phyloP scores from a whole-genome alignment of 352 stramenopile species.

The Phytophthora lateralis region DNA sequence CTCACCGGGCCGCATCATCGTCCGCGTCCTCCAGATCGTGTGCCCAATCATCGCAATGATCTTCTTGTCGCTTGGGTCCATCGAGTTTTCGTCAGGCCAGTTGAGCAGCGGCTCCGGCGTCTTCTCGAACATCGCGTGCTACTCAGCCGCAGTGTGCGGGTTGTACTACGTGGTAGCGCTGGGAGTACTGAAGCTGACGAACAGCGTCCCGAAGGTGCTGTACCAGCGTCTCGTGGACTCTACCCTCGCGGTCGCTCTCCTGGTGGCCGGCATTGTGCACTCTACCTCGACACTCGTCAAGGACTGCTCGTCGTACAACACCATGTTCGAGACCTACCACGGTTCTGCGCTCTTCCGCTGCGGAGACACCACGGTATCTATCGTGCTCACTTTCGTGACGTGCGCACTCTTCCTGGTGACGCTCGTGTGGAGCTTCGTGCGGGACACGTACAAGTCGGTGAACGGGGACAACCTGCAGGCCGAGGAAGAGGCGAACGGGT shows the following conservation, averaged over 20 bases:
- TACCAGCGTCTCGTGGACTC: conserved; percentile 41
- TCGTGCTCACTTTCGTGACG: conserved; percentile 51
- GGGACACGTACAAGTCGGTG: conserved; percentile 25
- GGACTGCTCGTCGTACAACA: conserved; percentile 49
- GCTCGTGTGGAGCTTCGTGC: conserved; percentile 40
- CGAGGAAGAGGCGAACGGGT: conserved; percentile 37
- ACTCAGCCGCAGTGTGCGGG: conserved; percentile 43
- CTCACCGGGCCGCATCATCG: conserved; percentile 22
- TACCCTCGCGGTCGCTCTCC: conserved; percentile 28
- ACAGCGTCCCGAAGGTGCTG: conserved; percentile 26
- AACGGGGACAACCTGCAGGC: conserved; percentile 28
- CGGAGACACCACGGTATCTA: conserved; percentile 40
- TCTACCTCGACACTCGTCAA: conserved; percentile 33
- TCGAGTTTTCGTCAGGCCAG: conserved; percentile 44
- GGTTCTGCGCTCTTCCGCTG: conserved; percentile 49
- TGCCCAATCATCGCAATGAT: conserved; percentile 42
- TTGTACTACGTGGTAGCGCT: conserved; percentile 47
- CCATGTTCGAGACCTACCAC: conserved; percentile 52
- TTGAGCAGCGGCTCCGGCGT: conserved; percentile 43
- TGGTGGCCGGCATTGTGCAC: conserved; percentile 43
- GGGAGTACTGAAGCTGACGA: conserved; percentile 27
- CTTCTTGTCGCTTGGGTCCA: conserved; percentile 52
- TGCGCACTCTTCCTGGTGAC: conserved; percentile 40
- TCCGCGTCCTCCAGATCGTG: conserved; percentile 38
- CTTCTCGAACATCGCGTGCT: conserved; percentile 44